These are phyloP conservation scores for Trichosporon ovoides DNA, from an alignment of 1,284 basidiomycete genomes.

Conservation along the genomic window DNA sequence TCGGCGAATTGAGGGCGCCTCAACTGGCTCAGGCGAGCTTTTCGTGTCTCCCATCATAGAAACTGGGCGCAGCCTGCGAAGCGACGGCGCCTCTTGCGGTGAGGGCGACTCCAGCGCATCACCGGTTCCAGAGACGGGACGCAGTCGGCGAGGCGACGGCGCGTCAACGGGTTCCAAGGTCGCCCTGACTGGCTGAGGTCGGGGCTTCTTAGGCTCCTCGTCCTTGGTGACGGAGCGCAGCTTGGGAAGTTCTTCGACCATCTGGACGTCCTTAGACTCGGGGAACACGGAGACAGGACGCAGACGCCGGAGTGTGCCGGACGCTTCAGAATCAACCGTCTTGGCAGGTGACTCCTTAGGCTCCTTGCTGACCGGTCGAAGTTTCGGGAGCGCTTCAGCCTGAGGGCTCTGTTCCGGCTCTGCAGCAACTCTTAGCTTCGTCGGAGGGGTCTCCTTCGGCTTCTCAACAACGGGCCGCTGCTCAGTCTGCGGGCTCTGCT, in stretches of 20 bases:
- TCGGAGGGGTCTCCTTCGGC: background rate
- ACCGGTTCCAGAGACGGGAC: background rate
- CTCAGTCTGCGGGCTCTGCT: no score
- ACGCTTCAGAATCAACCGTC: background rate
- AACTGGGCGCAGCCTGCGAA: constrained; percentile 2
- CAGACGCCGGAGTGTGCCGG: background rate
- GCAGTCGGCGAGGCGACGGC: background rate
- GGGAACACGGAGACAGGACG: background rate
- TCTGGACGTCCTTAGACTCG: background rate
- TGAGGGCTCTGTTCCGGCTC: background rate
- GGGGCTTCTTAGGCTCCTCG: background rate
- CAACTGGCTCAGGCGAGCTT: background rate
- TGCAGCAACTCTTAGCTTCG: background rate
- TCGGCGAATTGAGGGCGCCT: background rate
- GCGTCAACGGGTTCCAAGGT: background rate
- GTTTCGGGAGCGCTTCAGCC: background rate
- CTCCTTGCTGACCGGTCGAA: background rate
- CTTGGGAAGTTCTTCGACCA: background rate
- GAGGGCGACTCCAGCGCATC: background rate
- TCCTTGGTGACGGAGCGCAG: background rate
- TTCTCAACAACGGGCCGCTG: background rate
- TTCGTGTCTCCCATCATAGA: constrained; percentile 7
- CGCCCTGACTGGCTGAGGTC: background rate
- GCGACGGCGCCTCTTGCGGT: background rate
- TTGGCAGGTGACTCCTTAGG: background rate